Evolutionary conservation across 1,284 basidiomycete species (phyloP), one percentile per base, ranked within the genome.

Genomic region (Fomitopsis pinicola): DNA sequence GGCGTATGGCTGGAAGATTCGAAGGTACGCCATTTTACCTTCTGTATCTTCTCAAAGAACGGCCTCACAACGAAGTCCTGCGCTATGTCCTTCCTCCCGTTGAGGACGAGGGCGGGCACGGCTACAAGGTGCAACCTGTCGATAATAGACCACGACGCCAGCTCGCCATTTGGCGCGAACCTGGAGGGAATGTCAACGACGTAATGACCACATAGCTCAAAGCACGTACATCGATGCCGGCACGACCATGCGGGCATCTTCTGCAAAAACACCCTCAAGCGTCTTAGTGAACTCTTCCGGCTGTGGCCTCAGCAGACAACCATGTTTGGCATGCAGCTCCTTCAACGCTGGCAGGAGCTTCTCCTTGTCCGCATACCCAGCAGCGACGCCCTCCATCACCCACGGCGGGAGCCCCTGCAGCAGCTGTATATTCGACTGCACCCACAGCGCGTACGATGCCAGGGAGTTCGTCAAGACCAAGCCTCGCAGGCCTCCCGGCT

Each of bases 81-180:
- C 6, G 68, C 67, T 52, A 68, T 63, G 54, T 73, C 73, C 40
- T 68, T 61, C 2, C 60, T 63, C 14, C 72, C 73, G 48, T 72
- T 77, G 59, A 74, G 62, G 2, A 76, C 45, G 17, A 76, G 63
- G 15, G 72, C 72, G 9, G 73, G 71, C 3, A 69, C 68, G 7
- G 56, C 45, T 56, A 77, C 68, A 2, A 63, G 55, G 58, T 68
- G 69, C 6, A 75, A 57, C 22, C 66, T 61, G 57, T 68, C 66
- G 36, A 70, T 62, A 60, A 73, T 65, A 15, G 65, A 57, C 75
- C 74, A 76, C 14, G 63, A 61, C 50, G 67, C 66, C 35, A 73
- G 59, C 26, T 65, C 44, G n/a, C 66, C 55, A 12, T 33, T 28
- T 14, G 42, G 57, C 52, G 42, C 53, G 19, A 10, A 52, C 42